These are phyloP conservation scores for Bipolaris oryzae DNA, from an alignment of 2,329 filamentous ascomycete species.

Conservation along the genomic window DNA sequence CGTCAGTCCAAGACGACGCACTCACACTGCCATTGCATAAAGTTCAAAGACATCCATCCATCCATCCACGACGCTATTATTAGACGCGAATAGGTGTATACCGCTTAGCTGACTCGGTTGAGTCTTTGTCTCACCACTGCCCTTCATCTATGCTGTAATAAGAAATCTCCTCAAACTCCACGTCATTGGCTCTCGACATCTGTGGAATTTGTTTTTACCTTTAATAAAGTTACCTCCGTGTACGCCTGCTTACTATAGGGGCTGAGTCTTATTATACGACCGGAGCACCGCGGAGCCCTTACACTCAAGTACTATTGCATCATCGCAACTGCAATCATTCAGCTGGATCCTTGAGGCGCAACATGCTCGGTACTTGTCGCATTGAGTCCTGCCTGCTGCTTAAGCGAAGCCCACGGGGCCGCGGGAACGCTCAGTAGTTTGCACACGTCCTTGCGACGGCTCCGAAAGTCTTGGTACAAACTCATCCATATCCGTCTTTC, in stretches of 20 bases:
- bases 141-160: not conserved
- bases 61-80: not conserved
- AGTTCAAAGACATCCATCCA: not conserved
- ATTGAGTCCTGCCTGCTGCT: constrained; percentile 26
- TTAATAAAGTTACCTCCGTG: not conserved
- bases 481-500: constrained; percentile 54
- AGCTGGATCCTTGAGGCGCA: constrained; percentile 23
- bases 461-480: constrained; percentile 54
- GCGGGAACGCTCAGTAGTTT: constrained; percentile 48
- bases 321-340: not conserved
- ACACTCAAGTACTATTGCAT: not conserved
- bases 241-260: not conserved
- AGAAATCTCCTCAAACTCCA: not conserved
- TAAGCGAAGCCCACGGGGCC: constrained; percentile 45
- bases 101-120: not conserved
- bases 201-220: not conserved
- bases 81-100: not conserved
- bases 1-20: not conserved
- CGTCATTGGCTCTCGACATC: not conserved
- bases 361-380: constrained; percentile 30
- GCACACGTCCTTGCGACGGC: constrained; percentile 51
- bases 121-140: not conserved
- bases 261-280: not conserved
- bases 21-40: not conserved
- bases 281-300: not conserved